Percentiles rank a stretch among this genome's conserved stretches.
These are phyloP conservation scores for Aspergillus saccharolyticus DNA, from an alignment of 495 filamentous ascomycete species.

Conservation along the genomic window DNA sequence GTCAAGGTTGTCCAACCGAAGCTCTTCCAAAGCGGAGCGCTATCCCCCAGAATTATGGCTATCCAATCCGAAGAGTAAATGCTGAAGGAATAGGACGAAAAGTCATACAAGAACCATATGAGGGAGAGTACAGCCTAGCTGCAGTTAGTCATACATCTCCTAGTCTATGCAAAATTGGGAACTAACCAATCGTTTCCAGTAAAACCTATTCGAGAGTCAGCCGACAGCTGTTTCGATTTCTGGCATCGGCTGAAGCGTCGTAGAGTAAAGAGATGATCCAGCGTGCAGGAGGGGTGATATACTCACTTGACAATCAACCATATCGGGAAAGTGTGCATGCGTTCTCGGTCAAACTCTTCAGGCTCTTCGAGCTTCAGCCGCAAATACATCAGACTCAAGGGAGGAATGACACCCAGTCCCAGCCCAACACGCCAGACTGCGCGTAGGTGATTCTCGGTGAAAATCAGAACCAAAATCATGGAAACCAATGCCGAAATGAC, in stretches of 20 bases:
- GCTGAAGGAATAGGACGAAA: constrained; percentile 71
- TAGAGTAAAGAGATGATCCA: neutral
- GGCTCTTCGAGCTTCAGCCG: constrained; percentile 76
- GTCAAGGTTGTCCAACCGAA: constrained; percentile 85
- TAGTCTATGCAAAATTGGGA: neutral
- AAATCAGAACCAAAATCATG: constrained; percentile 65
- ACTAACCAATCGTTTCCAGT: constrained; percentile 45
- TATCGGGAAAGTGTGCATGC: constrained; percentile 49
- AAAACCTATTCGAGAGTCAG: constrained; percentile 33
- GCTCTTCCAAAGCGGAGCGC: constrained; percentile 59
- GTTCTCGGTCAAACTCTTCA: constrained; percentile 66
- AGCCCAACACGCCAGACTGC: constrained; percentile 73
- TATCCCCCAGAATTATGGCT: constrained; percentile 53
- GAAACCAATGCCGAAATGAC: constrained; percentile 72
- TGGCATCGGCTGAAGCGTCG: neutral
- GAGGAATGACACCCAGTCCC: constrained; percentile 75
- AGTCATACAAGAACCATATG: constrained; percentile 95
- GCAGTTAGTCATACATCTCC: constrained; percentile 49
- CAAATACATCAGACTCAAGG: constrained; percentile 66
- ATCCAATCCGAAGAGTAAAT: constrained; percentile 74
- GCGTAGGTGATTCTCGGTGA: constrained; percentile 60
- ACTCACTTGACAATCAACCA: constrained; percentile 48
- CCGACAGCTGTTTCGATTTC: neutral
- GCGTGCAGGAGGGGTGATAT: neutral
- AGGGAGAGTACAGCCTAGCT: constrained; percentile 61